phyloP scores from a whole-genome alignment of 1,139 yeast species.

The Ashbya aceris region DNA sequence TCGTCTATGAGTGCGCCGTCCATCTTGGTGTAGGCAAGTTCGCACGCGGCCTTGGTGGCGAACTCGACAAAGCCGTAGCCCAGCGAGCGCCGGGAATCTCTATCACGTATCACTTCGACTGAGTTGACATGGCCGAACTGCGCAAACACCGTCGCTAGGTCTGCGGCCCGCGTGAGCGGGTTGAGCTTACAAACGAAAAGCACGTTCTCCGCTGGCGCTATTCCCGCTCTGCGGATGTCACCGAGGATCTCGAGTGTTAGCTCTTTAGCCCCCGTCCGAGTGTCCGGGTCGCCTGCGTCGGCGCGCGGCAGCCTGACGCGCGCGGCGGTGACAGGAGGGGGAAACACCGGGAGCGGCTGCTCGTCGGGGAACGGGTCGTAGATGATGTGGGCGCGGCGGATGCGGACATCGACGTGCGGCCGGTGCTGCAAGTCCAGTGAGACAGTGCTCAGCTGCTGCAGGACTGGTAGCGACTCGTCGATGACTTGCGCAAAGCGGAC shows the following conservation, averaged over 20 bases:
- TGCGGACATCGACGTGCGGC: conserved; percentile 43
- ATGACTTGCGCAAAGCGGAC: conserved; percentile 41
- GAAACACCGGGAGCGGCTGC: conserved; percentile 19
- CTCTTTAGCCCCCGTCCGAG: conserved; percentile 40
- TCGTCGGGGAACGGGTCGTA: conserved; percentile 48
- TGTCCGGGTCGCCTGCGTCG: conserved; percentile 8
- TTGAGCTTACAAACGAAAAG: conserved; percentile 57
- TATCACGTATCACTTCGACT: conserved; percentile 43
- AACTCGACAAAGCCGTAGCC: conserved; percentile 59
- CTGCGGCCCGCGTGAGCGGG: conserved; percentile 48
- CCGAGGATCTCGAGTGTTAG: conserved; percentile 56
- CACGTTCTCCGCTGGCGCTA: conserved; percentile 52
- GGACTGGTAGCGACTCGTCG: conserved; percentile 41
- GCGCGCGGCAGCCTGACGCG: conserved; percentile 17
- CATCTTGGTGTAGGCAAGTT: conserved; percentile 51
- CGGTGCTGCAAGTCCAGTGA: conserved; percentile 34
- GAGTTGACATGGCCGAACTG: conserved; percentile 48
- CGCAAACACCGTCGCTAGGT: conserved; percentile 45
- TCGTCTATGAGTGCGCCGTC: conserved; percentile 58
- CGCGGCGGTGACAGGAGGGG: conserved; percentile 12
- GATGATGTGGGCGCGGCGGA: conserved; percentile 41
- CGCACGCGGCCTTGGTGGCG: conserved; percentile 41
- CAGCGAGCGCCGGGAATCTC: conserved; percentile 39
- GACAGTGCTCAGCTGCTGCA: conserved; percentile 37
- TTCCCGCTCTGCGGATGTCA: conserved; percentile 51